Evolutionary conservation across 495 filamentous ascomycete genomes (phyloP), one percentile per base, ranked within the genome.

Genomic region (Neurospora sp.): DNA sequence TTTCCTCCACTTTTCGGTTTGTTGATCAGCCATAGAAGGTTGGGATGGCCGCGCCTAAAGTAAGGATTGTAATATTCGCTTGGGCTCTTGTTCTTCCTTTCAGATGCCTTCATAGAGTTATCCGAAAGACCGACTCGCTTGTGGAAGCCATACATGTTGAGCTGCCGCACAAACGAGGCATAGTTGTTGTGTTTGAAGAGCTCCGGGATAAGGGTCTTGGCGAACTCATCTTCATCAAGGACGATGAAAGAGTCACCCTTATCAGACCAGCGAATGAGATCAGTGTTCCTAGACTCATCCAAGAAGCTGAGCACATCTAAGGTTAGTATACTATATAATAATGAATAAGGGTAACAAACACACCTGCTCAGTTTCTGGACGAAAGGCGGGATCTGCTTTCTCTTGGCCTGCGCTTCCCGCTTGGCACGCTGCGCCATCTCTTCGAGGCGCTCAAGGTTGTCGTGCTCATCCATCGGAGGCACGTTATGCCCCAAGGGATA

Each of bases 161-260:
- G 87, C 79, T 99, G 96, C 10, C 96, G 92, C 37, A 99, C 96
- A 77, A 99, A 99, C 1, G 96, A 98, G 8, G 96, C 94, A 81
- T 98, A 99, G 81, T 98, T 99, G 81, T 97, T 98, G 82, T 98
- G 96, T 79, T 99, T 99, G 88, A 98, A 99, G 9, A 98, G 86
- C 78, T 98, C 96, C 3, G 96, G 96, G 69, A 99, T 98, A 73
- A 99, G 81, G 0, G 91, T 97, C 80, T 93, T 94, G n/a, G 96
- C 96, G 81, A 99, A 99, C 80, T 98, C 96, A 79, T 99, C 96
- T 81, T 99, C 96, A 78, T 99, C 96, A 5, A 98, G 82, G 9
- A 99, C 96, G 53, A 98, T 91, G 80, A 99, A 99, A 4, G 95
- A 97, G 78, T 96, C 94, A 20, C 96, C 96, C 79, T 93, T 91